Base-by-base conservation (phyloP, 2,329 filamentous ascomycete genomes). In the Nemania sp. region DNA sequence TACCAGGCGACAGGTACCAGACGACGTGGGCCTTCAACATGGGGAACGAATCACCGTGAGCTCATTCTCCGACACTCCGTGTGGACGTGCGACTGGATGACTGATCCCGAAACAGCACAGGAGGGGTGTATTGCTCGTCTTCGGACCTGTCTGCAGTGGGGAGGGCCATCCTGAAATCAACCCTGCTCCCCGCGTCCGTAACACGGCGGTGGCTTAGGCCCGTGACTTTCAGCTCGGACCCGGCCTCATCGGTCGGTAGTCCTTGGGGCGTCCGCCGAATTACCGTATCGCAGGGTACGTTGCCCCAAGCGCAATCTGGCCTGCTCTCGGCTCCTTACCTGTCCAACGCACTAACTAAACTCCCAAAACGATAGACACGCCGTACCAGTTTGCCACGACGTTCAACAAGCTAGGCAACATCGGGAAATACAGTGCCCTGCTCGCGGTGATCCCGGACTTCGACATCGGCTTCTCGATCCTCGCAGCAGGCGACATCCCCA, bases 391-490 rank as follows among this genome's bases (percentile, higher is more conserved):
- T 37, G 66, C 67, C 15, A 73, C 74, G 49, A 72, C 71, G 9
- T 75, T 72, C 67, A 75, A 74, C 63, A 76, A 76, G 57, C 68
- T 69, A 5, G 73, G 74, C 45, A 69, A 64, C 45, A 54, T 75
- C 21, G 73, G 74, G 5, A 61, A 67, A 35, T 76, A 76, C 64
- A 72, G 65, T 42, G 51, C 66, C 2, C 63, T 75, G 10, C 56
- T 75, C 11, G 69, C 72, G 9, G 34, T 76, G 47, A 71, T 75
- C 21, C 74, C 74, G 7, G 74, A 75, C 43, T 71, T 75, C 51
- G 68, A 74, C 60, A 69, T 76, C 25, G 73, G 74, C 50, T 72
- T 75, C 66, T 67, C 66, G 32, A 60, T 76, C 58, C 53, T 73
- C 40, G 66, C 68, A 5, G 73, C 74, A 2, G 73, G 74, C 17